phyloP scores from a whole-genome alignment of 352 stramenopile species.

The Phytophthora quininea region DNA sequence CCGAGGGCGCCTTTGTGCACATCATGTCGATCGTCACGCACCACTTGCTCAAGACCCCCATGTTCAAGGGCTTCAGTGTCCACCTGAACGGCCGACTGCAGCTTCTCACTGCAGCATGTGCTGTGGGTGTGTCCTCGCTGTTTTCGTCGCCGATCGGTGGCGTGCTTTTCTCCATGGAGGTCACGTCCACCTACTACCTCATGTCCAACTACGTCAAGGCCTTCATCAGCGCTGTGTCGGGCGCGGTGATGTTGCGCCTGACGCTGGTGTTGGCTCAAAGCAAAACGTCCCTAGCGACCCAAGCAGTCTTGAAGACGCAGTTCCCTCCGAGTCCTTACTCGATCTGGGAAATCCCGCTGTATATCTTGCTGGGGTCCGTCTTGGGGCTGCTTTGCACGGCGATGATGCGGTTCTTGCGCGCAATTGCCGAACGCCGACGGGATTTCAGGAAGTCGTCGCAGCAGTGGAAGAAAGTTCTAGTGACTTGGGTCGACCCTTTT shows the following conservation, averaged over 20 bases:
- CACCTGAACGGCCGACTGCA: conserved; percentile 85
- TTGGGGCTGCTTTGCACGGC: conserved; percentile 62
- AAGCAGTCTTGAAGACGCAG: conserved; percentile 55
- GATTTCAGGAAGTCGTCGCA: conserved; percentile 45
- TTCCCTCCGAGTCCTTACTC: conserved; percentile 60
- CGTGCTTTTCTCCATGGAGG: conserved; percentile 95
- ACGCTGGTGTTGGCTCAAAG: conserved; percentile 67
- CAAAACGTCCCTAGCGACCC: conserved; percentile 51
- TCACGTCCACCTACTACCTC: conserved; percentile 90
- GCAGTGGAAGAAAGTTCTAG: conserved; percentile 52
- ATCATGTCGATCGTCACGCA: conserved; percentile 94
- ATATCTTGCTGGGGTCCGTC: conserved; percentile 57
- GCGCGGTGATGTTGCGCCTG: conserved; percentile 77
- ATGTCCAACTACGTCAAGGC: conserved; percentile 92
- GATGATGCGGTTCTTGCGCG: conserved; percentile 69
- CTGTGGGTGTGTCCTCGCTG: conserved; percentile 91
- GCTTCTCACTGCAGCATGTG: conserved; percentile 90
- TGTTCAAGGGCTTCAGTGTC: conserved; percentile 82
- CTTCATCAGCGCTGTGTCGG: conserved; percentile 85
- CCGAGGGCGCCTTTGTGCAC: conserved; percentile 99
- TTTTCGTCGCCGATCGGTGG: conserved; percentile 95
- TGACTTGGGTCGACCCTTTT: conserved; percentile 75
- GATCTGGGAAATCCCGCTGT: conserved; percentile 81
- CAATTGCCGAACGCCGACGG: conserved; percentile 50
- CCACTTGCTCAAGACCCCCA: conserved; percentile 79